These are phyloP conservation scores for Phymatotrichopsis omnivora DNA, from an alignment of 2,329 filamentous ascomycete species.

Conservation along the genomic window DNA sequence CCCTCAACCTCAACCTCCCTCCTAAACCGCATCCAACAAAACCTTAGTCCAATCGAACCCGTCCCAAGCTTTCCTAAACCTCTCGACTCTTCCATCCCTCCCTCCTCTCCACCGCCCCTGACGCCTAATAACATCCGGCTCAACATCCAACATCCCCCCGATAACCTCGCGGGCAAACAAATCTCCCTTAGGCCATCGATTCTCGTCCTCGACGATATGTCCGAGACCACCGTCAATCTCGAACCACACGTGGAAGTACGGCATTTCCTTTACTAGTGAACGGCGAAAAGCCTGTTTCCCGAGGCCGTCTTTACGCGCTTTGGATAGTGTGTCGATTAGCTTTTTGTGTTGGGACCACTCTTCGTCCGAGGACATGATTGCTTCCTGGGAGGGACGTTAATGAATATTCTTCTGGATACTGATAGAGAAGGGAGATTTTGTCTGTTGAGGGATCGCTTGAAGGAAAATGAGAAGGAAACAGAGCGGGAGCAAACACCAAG, in stretches of 20 bases:
- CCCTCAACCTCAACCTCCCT: no score
- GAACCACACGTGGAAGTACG: conserved; percentile 98
- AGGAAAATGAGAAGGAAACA: no score
- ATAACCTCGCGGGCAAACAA: conserved; percentile 86
- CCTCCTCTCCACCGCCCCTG: conserved; percentile 74
- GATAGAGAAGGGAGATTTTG: not conserved
- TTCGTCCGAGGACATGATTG: conserved; percentile 75
- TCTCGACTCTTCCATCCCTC: conserved; percentile 57
- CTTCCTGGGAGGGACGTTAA: no score
- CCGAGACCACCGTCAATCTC: conserved; percentile 81
- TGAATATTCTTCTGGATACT: conserved; percentile 2
- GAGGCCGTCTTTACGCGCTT: conserved; percentile 51
- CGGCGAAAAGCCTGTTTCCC: conserved; percentile 74
- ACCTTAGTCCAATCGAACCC: conserved; percentile 83
- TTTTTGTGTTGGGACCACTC: conserved; percentile 96
- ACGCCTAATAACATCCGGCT: conserved; percentile 73
- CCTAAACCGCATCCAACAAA: conserved; percentile 33
- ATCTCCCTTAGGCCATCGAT: conserved; percentile 80
- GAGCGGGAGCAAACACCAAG: no score
- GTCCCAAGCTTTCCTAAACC: conserved; percentile 74
- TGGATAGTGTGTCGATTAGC: conserved; percentile 69
- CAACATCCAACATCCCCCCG: conserved; percentile 81
- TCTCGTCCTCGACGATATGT: conserved; percentile 79
- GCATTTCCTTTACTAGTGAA: conserved; percentile 85
- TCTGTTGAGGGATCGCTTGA: no score